phyloP scores from a whole-genome alignment of 306 rosid genomes.

The Gynostemma pentaphyllum region DNA sequence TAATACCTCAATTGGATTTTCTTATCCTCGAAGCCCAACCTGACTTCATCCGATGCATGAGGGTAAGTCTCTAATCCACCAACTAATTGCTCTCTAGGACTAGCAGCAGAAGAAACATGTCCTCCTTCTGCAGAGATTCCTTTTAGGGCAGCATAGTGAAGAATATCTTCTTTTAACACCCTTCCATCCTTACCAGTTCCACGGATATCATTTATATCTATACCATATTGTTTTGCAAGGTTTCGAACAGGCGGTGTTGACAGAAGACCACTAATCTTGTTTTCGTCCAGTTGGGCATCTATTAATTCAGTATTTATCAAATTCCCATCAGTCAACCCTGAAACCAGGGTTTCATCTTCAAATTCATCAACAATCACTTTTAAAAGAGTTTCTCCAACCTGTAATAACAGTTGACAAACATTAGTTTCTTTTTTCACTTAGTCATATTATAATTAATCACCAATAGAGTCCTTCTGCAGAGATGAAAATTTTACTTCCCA shows the following conservation, averaged over 20 bases:
- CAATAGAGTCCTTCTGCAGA: neutral
- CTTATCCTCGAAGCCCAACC: slow-evolving; percentile 32
- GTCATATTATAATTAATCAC: neutral
- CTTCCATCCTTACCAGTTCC: slow-evolving; percentile 85
- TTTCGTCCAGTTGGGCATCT: slow-evolving; percentile 24
- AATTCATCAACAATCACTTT: slow-evolving; percentile 38
- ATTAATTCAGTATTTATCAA: slow-evolving; percentile 26
- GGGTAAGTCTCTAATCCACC: slow-evolving; percentile 22
- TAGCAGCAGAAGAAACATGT: slow-evolving; percentile 23
- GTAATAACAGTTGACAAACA: slow-evolving; percentile 17
- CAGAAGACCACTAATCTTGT: slow-evolving; percentile 29
- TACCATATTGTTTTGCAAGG: slow-evolving; percentile 67
- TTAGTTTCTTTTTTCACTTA: neutral
- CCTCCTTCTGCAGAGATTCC: slow-evolving; percentile 38
- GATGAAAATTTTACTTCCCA: neutral
- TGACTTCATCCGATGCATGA: slow-evolving; percentile 21
- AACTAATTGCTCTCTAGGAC: slow-evolving; percentile 17
- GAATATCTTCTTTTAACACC: slow-evolving; percentile 62
- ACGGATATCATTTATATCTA: slow-evolving; percentile 53
- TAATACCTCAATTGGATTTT: slow-evolving; percentile 55
- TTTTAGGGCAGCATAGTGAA: slow-evolving; percentile 43
- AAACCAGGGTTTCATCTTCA: slow-evolving; percentile 29
- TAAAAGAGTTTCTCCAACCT: slow-evolving; percentile 92
- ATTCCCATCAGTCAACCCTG: slow-evolving; percentile 16
- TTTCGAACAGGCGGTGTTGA: slow-evolving; percentile 73